Evolutionary conservation across 2,329 filamentous ascomycete species (phyloP), one percentile per base, ranked within the genome.

Genomic region (Hawksworthiomyces lignivorus): DNA sequence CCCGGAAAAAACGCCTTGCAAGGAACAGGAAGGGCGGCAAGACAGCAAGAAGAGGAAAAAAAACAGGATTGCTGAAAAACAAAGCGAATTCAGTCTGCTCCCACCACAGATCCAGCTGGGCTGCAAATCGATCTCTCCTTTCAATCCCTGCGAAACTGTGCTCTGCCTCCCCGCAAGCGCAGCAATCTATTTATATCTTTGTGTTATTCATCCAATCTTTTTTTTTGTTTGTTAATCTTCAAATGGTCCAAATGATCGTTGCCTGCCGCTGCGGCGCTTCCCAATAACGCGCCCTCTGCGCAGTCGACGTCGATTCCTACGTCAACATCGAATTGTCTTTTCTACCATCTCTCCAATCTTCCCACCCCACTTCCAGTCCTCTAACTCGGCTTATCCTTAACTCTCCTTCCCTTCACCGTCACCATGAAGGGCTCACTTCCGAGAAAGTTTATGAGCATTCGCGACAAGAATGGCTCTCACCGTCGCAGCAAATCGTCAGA

Each of bases 391-490:
- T 26, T 4, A 2, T 26, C 24, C 12, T 26, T 26, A 6, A 6
- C 22, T 4, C 21, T 29, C 20, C 26, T n/a, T 6, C 12, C 29
- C 27, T 27, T 28, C 17, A 17, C 41, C 41, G 50, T 47, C 56
- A 69, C 51, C 56, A 76, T 77, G 69, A 77, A 73, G 62, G 62
- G 55, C 34, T 55, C 68, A 49, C 63, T 73, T 46, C 70, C 71
- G 36, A 79, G 75, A 57, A 79, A 82, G 54, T 80, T 87, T 58
- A 76, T 85, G 46, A 84, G 77, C 60, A 70, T 82, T 52, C 76
- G 82, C 51, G 83, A 86, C 54, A 87, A 76, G 62, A 70, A 69
- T 59, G 68, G 64, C 46, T 51, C 58, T 28, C 72, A 77, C 50
- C 67, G 65, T 44, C 70, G 74, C 46, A 70, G 68, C 54, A 77